Conservation (phyloP, 495 filamentous ascomycete genomes). For the Penicillium herquei region DNA sequence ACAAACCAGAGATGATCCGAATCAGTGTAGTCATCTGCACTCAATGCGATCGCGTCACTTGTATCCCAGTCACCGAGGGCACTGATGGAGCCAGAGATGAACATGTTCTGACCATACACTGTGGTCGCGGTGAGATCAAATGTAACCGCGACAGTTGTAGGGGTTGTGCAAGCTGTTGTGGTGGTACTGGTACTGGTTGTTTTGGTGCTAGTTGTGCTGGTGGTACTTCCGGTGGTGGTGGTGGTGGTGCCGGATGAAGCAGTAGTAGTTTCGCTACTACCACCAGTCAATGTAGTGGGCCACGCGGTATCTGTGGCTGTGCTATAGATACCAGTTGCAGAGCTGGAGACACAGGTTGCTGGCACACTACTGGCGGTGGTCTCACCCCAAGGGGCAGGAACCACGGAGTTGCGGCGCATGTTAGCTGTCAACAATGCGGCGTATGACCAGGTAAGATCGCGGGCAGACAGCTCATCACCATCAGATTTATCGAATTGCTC, state of each 20-base stretch:
- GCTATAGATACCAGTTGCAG: constrained; percentile 58
- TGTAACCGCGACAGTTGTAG: constrained; percentile 55
- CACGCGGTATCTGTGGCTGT: constrained; percentile 53
- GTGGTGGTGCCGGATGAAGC: constrained; percentile 20
- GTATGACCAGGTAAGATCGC: constrained; percentile 56
- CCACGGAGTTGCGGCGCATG: constrained; percentile 44
- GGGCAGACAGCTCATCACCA: constrained; percentile 53
- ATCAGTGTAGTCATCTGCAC: constrained; percentile 50
- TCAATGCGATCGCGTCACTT: constrained; percentile 48
- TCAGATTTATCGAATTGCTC: constrained; percentile 59
- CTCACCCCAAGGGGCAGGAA: constrained; percentile 61
- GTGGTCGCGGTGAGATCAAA: constrained; percentile 59
- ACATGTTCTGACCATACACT: constrained; percentile 56
- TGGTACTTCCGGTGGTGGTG: constrained; percentile 6
- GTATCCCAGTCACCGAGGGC: constrained; percentile 59
- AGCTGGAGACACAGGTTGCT: constrained; percentile 47
- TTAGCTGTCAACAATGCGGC: constrained; percentile 51
- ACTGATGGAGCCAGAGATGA: constrained; percentile 53
- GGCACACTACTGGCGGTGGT: constrained; percentile 52
- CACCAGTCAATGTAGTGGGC: constrained; percentile 52
- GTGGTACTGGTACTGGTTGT: constrained; percentile 34
- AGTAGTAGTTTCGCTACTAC: constrained; percentile 20
- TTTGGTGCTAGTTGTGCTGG: constrained; percentile 21
- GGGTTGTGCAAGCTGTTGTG: constrained; percentile 37
- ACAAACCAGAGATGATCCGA: constrained; percentile 58